Base-by-base conservation (phyloP, 257 asterid genomes). In the Henckelia pumila region DNA sequence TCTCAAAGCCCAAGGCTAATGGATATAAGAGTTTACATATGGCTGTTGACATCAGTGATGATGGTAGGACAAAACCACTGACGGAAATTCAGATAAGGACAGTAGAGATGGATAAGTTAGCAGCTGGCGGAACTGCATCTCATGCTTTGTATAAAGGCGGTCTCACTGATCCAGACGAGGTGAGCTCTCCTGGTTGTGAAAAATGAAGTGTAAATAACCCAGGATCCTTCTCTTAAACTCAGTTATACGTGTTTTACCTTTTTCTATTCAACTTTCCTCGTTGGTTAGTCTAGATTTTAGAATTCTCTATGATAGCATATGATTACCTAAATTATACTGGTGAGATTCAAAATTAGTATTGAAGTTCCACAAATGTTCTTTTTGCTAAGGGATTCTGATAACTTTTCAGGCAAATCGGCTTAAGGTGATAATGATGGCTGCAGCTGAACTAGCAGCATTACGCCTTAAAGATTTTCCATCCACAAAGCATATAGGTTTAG, bases 11-110 rank as follows among this genome's bases (percentile, higher is more conserved):
- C 25, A 92, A 92, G 84, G 78, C 79, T 68, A 93, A 93, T 66
- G 98, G 98, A 59, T 93, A 93, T 69, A 77, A 64, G 83, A 93
- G 98, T 73, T 78, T 93, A 67, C 98, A 93, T 79, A 86, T 93
- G 97, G 90, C 94, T 8, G 88, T 93, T 78, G 94, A 89, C 72
- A 75, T 87, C 66, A 81, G 85, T 68, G 94, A 85, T 25, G 66
- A 70, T 64, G 80, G 78, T 56, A 60, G 76, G 80, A 75, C 70
- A 61, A 82, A 85, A 35, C 98, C 98, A 0, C 77, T 73, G 61
- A 86, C 88, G 98, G 98, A 93, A 76, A 85, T 93, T 73, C 98
- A 93, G 75, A 88, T 93, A 75, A 83, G 98, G 53, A 93, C 97
- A 23, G 78, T 76, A 24, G 89, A 86, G 76, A 93, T 93, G 98